Percentiles rank a stretch among this genome's conserved stretches.
phyloP scores from a whole-genome alignment of 2,329 filamentous ascomycete genomes.

The Aureobasidium sp. region DNA sequence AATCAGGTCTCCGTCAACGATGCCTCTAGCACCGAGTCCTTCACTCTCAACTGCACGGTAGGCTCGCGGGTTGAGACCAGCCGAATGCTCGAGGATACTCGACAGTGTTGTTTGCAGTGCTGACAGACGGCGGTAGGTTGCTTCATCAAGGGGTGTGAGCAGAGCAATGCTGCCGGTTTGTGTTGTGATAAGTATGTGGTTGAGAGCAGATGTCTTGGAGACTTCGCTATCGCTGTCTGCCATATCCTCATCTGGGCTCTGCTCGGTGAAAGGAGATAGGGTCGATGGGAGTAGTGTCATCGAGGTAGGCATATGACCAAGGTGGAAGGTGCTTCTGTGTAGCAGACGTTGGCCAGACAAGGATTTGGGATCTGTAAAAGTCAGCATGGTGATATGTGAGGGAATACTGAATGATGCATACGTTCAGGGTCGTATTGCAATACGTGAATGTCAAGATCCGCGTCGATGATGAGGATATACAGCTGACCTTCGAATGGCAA shows the following conservation, averaged over 20 bases:
- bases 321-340: conserved; percentile 79
- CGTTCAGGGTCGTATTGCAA: conserved; percentile 92
- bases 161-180: conserved; percentile 67
- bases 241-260: conserved; percentile 18
- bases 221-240: conserved; percentile 18
- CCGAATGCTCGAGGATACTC: conserved; percentile 64
- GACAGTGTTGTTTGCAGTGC: conserved; percentile 73
- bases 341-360: conserved; percentile 81
- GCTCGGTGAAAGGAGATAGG: conserved; percentile 36
- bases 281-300: conserved; percentile 68
- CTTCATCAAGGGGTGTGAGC: conserved; percentile 68
- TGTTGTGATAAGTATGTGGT: conserved; percentile 60
- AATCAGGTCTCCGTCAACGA: conserved; percentile 72
- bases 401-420: conserved; percentile 38
- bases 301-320: conserved; percentile 66
- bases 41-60: conserved; percentile 53
- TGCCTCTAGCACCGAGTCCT: conserved; percentile 47
- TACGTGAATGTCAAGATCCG: conserved; percentile 77
- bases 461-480: conserved; percentile 73
- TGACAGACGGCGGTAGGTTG: conserved; percentile 72
- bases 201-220: conserved; percentile 23
- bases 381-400: not conserved
- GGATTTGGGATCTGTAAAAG: conserved; percentile 72
- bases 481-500: conserved; percentile 76
- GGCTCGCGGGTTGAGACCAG: conserved; percentile 73